Conservation (phyloP, 129 eudicot species). For the Helichrysum umbraculigerum region DNA sequence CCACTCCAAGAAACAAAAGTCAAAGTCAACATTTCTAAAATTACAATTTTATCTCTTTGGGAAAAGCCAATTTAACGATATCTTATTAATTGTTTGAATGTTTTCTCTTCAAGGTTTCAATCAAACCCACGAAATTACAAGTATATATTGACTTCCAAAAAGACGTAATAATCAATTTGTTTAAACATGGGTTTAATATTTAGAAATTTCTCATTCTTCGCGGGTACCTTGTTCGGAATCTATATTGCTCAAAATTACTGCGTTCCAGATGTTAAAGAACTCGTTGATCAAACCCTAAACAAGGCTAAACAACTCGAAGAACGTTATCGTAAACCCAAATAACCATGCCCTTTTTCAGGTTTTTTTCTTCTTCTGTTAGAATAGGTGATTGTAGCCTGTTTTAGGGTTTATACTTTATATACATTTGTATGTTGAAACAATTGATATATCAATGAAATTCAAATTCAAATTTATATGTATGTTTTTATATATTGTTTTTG, state of each 20-base stretch:
- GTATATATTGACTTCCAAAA: neutral
- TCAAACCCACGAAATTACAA: neutral
- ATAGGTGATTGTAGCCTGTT: neutral
- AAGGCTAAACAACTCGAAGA: slow-evolving; percentile 10
- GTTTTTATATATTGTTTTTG: neutral
- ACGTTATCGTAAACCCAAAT: neutral
- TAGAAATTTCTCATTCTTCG: neutral
- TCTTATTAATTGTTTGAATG: neutral
- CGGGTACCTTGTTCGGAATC: slow-evolving; percentile 13
- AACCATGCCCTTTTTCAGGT: neutral
- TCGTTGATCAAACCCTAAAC: neutral
- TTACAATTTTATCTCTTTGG: neutral
- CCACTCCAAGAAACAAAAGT: neutral
- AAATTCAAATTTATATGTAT: too few relatives aligned
- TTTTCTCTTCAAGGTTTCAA: neutral
- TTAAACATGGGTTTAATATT: neutral
- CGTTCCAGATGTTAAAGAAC: slow-evolving; percentile 14
- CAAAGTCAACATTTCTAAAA: neutral
- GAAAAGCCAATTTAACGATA: neutral
- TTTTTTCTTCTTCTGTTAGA: neutral
- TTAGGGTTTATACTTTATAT: neutral
- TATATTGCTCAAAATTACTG: slow-evolving; percentile 13
- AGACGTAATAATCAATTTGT: neutral
- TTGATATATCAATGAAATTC: neutral
- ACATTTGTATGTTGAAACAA: neutral